Evolutionary conservation across 1,284 basidiomycete species (phyloP), one percentile per base, ranked within the genome.

Genomic region (Sparassis latifolia): DNA sequence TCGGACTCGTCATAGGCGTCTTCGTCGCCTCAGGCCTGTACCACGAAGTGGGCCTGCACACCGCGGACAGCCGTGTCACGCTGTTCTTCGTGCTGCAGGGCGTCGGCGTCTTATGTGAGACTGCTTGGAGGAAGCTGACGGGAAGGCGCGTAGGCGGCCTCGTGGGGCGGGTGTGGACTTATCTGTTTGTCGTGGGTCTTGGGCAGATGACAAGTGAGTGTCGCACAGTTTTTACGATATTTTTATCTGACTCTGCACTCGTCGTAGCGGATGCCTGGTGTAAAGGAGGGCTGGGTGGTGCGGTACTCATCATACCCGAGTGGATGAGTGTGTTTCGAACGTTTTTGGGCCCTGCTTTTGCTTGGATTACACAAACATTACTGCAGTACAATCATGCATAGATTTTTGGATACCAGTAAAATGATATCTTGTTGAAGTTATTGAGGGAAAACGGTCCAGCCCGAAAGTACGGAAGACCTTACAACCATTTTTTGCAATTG

Each of bases 1-100:
- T 78, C 1, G 86, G 85, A 2, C 75, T 84, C 69, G 65, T 89
- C 3, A 66, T 87, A 33, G 87, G 87, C 30, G 76, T 79, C 2
- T 90, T 89, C 65, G 61, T 84, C 5, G 87, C 84, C 10, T 86
- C 83, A 4, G 87, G 84, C 0, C 59, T 87, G 48, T 87, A 75
- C 66, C 87, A 89, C 58, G 86, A 88, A 63, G 71, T 71, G 42
- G 69, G 80, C 5, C 80, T 82, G 58, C 64, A 70, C 30, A 83
- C 81, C 2, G 76, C 81, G 52, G 76, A 79, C 57, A 68, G 69
- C 55, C 65, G 67, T 33, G 76, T 77, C 1, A 69, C 78, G 1
- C 12, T 78, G 4, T 89, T 86, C 66, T 90, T 90, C 63, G 64
- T 72, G 3, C 50, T 75, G 29, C 87, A 90, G 60, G 83, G 75